Base-by-base conservation (phyloP, 1,284 basidiomycete species). In the Moniliophthora roreri region DNA sequence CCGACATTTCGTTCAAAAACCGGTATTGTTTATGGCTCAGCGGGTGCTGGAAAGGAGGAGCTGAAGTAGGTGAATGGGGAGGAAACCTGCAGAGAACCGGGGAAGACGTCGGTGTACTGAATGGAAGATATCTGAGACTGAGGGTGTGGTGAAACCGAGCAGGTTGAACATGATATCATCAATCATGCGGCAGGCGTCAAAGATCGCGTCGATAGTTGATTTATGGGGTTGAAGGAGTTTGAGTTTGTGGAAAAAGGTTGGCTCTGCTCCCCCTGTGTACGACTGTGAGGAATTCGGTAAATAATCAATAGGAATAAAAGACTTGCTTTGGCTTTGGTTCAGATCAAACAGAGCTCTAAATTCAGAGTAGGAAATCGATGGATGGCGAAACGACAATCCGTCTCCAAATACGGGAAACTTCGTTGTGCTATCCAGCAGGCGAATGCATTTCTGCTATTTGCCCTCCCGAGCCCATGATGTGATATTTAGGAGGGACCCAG, bases 301-400 rank as follows among this genome's bases (percentile, higher is more conserved):
- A 28, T 35, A 41, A 45, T 46, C 28, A 47, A 45, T 48, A 3
- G 20, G 3, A 21, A 21, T 41, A 36, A 59, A 9, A 37, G 36
- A 78, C 86, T 53, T 65, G 90, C 89, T 66, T 84, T 75, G 50
- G 89, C 83, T 54, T 89, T 82, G 51, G 88, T 87, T 36, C 90
- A 58, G 23, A 91, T 74, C 50, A 91, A 79, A 72, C 45, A 89
- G 62, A 1, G 84, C 81, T 68, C 91, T 91, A 68, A 89, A 72
- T 69, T 91, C 88, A 61, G 82, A 80, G 66, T 91, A 90, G n/a
- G 63, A 91, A 91, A 11, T 89, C 89, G 50, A 89, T 76, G 58
- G 91, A 81, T 10, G 91, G 68, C 56, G 79, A 80, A 52, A 89
- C n/a, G n/a, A n/a, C 67, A 45, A 89, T 65, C 35, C 70, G 68